Conservation (phyloP, 208 protist genomes). For the Acanthamoeba sp. region DNA sequence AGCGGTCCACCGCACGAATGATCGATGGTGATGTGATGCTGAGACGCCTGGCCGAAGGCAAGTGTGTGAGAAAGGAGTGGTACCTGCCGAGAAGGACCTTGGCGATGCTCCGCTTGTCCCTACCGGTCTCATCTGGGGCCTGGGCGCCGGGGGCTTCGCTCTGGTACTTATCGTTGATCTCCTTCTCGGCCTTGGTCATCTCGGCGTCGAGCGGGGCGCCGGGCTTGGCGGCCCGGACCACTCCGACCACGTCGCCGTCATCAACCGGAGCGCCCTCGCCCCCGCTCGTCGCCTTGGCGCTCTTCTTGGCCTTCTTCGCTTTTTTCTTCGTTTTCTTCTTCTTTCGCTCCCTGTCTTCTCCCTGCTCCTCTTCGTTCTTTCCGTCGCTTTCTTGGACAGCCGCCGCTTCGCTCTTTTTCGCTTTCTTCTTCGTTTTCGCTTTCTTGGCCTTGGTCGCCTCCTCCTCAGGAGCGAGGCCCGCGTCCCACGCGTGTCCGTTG, state of each 20-base stretch:
- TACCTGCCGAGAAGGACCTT: neutral
- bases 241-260: neutral
- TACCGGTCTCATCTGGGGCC: neutral
- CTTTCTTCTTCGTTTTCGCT: neutral
- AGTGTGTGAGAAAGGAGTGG: neutral
- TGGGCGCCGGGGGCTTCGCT: neutral
- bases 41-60: no score
- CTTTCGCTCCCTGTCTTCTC: neutral
- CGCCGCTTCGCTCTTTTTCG: neutral
- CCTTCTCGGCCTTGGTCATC: neutral
- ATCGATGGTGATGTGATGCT: no score
- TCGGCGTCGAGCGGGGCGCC: neutral
- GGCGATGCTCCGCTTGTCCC: neutral
- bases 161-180: neutral
- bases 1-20: no score
- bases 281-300: neutral
- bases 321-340: neutral
- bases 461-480: neutral
- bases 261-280: neutral
- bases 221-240: neutral
- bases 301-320: neutral
- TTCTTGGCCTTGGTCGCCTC: neutral
- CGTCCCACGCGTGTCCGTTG: neutral
- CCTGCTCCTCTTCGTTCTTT: neutral
- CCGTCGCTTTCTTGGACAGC: neutral